Conservation (phyloP, 495 filamentous ascomycete species). For the Friedmanniomyces endolithicus region DNA sequence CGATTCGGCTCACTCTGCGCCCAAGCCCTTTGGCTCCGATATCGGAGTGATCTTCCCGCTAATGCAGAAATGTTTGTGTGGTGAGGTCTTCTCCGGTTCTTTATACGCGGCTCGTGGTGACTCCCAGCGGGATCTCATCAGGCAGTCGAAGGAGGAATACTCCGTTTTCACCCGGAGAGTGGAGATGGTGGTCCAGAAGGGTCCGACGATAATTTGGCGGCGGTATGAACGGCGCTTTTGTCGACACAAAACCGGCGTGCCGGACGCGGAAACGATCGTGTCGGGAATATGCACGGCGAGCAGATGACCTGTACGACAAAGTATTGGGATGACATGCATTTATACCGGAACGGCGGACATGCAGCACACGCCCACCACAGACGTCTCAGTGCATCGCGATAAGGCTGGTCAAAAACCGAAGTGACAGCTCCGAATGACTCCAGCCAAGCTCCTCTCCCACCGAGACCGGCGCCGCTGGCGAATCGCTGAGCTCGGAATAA, state of each 20-base stretch:
- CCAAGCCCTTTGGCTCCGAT: too few species aligned
- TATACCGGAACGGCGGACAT: not conserved
- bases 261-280: not conserved
- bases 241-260: not conserved
- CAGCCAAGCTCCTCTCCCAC: not conserved
- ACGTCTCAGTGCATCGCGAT: not conserved
- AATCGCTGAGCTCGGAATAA: conserved; percentile 8
- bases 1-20: too few species aligned
- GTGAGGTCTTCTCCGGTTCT: too few species aligned
- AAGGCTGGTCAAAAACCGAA: not conserved
- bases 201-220: not conserved
- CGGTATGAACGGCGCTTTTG: not conserved
- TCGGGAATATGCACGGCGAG: not conserved
- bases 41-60: too few species aligned
- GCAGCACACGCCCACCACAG: not conserved
- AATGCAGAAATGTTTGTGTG: too few species aligned
- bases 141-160: too few species aligned
- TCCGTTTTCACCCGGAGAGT: not conserved
- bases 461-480: too few species aligned
- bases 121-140: too few species aligned
- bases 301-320: not conserved
- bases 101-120: too few species aligned
- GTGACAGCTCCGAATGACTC: conserved; percentile 4
- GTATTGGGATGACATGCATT: not conserved
- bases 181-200: not conserved